These are phyloP conservation scores for Leptodontidium sp. DNA, from an alignment of 2,329 filamentous ascomycete genomes.

Conservation along the genomic window DNA sequence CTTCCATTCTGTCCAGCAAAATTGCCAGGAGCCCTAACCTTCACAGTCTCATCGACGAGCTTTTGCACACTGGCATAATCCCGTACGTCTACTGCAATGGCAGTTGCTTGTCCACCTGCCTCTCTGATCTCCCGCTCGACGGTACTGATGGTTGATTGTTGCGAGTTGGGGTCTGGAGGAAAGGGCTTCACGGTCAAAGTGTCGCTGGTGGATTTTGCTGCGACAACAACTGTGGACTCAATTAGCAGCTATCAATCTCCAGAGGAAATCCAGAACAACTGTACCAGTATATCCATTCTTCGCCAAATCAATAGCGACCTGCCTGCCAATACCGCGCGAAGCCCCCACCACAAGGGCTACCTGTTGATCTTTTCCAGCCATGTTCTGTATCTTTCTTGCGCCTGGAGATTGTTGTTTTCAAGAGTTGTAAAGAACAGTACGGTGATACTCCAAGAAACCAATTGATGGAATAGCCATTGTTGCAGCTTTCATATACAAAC, in stretches of 20 bases:
- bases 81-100: slow-evolving; percentile 76
- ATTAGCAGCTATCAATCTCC: slow-evolving; percentile 1
- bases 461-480: background rate
- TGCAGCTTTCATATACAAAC: background rate
- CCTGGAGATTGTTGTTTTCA: background rate
- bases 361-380: slow-evolving; percentile 44
- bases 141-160: slow-evolving; percentile 79
- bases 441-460: background rate
- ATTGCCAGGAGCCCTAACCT: slow-evolving; percentile 45
- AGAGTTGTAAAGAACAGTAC: background rate
- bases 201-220: slow-evolving; percentile 78
- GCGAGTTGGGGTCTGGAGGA: slow-evolving; percentile 80
- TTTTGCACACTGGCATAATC: slow-evolving; percentile 65
- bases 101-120: slow-evolving; percentile 68
- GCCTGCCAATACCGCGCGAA: slow-evolving; percentile 78
- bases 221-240: slow-evolving; percentile 61
- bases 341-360: slow-evolving; percentile 79
- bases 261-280: background rate
- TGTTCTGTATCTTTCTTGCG: slow-evolving; percentile 17
- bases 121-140: slow-evolving; percentile 77
- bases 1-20: background rate
- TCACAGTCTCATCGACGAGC: slow-evolving; percentile 66
- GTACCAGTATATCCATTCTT: slow-evolving; percentile 74
- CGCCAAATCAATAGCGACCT: slow-evolving; percentile 81
- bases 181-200: slow-evolving; percentile 64